phyloP scores from a whole-genome alignment of 352 stramenopile genomes.

The Pythium dissotocum region DNA sequence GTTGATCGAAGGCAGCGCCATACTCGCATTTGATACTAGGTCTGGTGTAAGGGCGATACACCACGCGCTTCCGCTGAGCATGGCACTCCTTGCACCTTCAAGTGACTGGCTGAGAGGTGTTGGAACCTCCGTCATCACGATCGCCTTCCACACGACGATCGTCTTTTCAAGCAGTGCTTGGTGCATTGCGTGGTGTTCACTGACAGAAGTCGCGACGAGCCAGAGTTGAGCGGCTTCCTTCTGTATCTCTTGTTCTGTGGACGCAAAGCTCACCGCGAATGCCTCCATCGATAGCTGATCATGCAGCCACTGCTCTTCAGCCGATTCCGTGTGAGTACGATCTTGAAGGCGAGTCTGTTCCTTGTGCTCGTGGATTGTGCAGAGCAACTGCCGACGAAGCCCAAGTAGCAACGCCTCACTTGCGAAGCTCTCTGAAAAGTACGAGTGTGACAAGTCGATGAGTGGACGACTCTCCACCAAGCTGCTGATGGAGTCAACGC shows the following conservation, averaged over 20 bases:
- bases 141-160: background rate
- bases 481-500: constrained; percentile 21
- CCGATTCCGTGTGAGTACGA: background rate
- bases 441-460: constrained; percentile 51
- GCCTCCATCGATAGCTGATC: background rate
- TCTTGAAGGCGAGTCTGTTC: constrained; percentile 13
- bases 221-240: background rate
- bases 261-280: background rate
- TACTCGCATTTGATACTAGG: background rate
- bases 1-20: background rate
- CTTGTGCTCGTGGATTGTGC: constrained; percentile 32
- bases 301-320: constrained; percentile 4
- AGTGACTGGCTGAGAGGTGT: background rate
- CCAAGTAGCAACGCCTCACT: constrained; percentile 48
- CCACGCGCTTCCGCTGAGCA: constrained; percentile 1
- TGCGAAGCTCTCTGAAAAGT: constrained; percentile 65
- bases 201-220: background rate
- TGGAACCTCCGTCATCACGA: background rate
- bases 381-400: constrained; percentile 41
- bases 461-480: constrained; percentile 37
- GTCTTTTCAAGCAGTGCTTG: constrained; percentile 4
- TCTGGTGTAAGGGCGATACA: background rate
- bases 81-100: background rate
- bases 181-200: background rate
- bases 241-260: background rate